These are phyloP conservation scores for Falciphora oryzae DNA, from an alignment of 2,329 filamentous ascomycete genomes.

Conservation along the genomic window DNA sequence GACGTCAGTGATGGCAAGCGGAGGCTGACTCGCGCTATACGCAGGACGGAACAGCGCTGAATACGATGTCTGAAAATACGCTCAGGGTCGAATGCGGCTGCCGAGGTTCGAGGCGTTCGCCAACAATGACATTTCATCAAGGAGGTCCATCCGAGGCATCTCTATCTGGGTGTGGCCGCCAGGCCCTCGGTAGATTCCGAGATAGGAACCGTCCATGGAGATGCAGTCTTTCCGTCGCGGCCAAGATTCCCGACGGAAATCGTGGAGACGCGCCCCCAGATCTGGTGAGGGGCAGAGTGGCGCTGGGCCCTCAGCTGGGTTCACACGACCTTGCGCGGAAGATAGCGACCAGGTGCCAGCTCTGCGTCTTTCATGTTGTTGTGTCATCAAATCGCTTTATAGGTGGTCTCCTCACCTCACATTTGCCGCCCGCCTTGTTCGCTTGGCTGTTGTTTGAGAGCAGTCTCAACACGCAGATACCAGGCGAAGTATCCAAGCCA, in stretches of 20 bases:
- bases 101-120: too few relatives aligned
- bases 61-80: not conserved
- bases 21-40: not conserved
- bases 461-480: not conserved
- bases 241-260: not conserved
- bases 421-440: too few relatives aligned
- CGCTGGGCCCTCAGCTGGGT: not conserved
- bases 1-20: not conserved
- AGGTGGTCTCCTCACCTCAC: too few relatives aligned
- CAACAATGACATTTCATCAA: not conserved
- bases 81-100: too few relatives aligned
- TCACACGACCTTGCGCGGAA: not conserved
- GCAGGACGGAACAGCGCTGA: not conserved
- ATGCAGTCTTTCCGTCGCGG: not conserved
- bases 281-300: not conserved
- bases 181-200: too few relatives aligned
- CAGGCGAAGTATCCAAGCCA: not conserved
- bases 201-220: not conserved
- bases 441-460: not conserved
- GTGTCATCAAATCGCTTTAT: too few relatives aligned
- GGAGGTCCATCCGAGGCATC: too few relatives aligned
- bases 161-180: too few relatives aligned
- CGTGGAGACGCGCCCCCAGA: not conserved
- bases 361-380: too few relatives aligned
- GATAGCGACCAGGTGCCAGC: not conserved